Evolutionary conservation across 768 basidiomycete species (phyloP), one percentile per base, ranked within the genome.

Genomic region (Suillus hirtellus): DNA sequence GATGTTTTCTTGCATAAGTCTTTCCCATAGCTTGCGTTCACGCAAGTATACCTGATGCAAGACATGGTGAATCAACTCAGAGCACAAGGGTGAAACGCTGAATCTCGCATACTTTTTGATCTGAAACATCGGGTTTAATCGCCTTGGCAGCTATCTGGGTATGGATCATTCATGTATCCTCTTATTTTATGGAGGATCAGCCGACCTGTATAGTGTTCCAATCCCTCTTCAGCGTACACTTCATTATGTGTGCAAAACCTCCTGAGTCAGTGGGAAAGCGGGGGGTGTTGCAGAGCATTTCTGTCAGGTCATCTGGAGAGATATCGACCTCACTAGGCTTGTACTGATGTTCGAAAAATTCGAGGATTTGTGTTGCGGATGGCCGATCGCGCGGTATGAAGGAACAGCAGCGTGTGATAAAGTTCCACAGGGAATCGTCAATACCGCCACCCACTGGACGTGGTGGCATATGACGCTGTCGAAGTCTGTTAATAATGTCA

Each of bases 1-100:
- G 3, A 78, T 60, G 58, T 79, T 77, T 21, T 52, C 56, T 37
- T 72, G 69, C n/a, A 59, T 35, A 19, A 72, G 63, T 50, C 60
- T 31, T 54, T 46, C 61, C 71, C 71, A 72, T 17, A 70, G 64
- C 6, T 60, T 40, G 37, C 71, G 52, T 60, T 77, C 76, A 35
- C 38, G 55, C 55, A 12, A 24, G 24, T 40, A 56, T 0, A 74
- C 71, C 21, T 67, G 69, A 34, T 71, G 64, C 24, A 40, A 40
- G 37, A 27, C 15, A 24, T 5, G 10, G 10, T 27, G 10, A 56
- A 10, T 40, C 40, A 10, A 17, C 21, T 17, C 6, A 56, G 8
- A 37, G 37, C 17, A 40, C 31, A 17, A 40, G 10, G 38, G 14
- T 40, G 24, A 14, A 19, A 56, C 10, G 15, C 24, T 17, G 9